Evolutionary conservation across 352 stramenopile genomes (phyloP).

Genomic region (Globisporangium heterothallicum): DNA sequence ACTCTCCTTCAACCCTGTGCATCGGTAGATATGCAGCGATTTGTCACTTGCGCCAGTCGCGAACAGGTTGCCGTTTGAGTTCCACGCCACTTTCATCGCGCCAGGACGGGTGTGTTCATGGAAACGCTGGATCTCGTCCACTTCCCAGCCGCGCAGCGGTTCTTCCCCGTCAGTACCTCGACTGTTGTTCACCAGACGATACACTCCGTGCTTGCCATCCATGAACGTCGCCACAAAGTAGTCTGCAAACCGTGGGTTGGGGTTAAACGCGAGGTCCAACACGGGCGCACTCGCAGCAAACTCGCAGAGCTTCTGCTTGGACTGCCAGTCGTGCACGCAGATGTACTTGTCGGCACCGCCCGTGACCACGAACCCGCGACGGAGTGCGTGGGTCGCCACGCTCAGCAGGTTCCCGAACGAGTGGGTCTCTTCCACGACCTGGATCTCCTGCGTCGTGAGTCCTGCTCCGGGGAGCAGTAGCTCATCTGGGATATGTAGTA

Average conservation of each 20-base stretch:
- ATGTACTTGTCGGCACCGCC: conserved; percentile 75
- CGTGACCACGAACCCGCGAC: conserved; percentile 39
- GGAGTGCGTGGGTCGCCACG: conserved; percentile 37
- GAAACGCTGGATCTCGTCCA: conserved; percentile 42
- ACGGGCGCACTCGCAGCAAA: conserved; percentile 40
- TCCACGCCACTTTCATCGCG: conserved; percentile 66
- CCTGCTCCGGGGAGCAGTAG: conserved; percentile 50
- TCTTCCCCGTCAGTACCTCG: conserved; percentile 12
- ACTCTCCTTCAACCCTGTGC: conserved; percentile 21
- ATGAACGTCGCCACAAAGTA: conserved; percentile 68
- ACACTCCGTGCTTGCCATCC: conserved; percentile 63
- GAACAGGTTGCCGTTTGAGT: conserved; percentile 42
- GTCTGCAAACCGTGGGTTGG: conserved; percentile 24
- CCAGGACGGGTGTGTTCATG: conserved; percentile 72
- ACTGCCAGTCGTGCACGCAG: conserved; percentile 62
- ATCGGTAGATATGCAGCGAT: conserved; percentile 63
- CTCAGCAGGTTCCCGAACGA: conserved; percentile 66
- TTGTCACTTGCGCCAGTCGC: conserved; percentile 75
- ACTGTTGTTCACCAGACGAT: conserved; percentile 23
- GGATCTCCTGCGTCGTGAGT: conserved; percentile 21
- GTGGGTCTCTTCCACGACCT: conserved; percentile 43
- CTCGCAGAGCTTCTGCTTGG: conserved; percentile 32
- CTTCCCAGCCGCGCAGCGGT: conserved; percentile 26
- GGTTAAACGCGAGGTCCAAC: conserved; percentile 59
- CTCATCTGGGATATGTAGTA: conserved; percentile 60